Base-by-base conservation (phyloP, 1,284 basidiomycete genomes). In the Trametes polyzona region DNA sequence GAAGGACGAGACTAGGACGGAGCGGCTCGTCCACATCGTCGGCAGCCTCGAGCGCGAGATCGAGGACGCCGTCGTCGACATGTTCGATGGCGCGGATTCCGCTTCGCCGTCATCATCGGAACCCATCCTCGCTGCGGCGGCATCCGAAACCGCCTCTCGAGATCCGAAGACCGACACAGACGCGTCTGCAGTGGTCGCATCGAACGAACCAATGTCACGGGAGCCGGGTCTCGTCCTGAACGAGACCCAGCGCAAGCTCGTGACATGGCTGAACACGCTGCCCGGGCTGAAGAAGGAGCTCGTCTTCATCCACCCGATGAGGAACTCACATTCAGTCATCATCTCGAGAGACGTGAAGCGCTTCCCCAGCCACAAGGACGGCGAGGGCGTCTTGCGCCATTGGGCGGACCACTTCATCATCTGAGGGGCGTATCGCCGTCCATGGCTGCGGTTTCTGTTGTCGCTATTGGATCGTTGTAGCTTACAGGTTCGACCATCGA, bases 261-360 rank as follows among this genome's bases (percentile, higher is more conserved):
- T 77, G 40, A 71, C 65, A 32, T 79, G 72, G 71, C 74, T 92
- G 42, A 92, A 92, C 69, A 76, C 74, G 48, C 77, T 93, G 17
- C 88, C 89, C 5, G 73, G 77, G 16, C 67, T 92, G 41, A 77
- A 83, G 73, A 92, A 91, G 70, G 81, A 88, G 64, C 71, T 79
- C 14, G 86, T 79, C 24, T 90, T 82, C 67, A 85, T 92, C 62
- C 70, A 77, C 19, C 73, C 74, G 2, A 76, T 85, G 37, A 67
- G 73, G 39, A 92, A 91, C 66, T 73, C 88, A 26, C 90, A 92
- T 73, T 87, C 78, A 10, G 76, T 83, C 55, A 87, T 92, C 61
- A 76, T 93, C 7, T 83, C 80, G 66, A 75, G 90, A 47, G 88
- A 92, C 63, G 69, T 83, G 51, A 76, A 83, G 67, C 70, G 76